phyloP scores from a whole-genome alignment of 2,329 filamentous ascomycete genomes.

The Fusarium siculi region DNA sequence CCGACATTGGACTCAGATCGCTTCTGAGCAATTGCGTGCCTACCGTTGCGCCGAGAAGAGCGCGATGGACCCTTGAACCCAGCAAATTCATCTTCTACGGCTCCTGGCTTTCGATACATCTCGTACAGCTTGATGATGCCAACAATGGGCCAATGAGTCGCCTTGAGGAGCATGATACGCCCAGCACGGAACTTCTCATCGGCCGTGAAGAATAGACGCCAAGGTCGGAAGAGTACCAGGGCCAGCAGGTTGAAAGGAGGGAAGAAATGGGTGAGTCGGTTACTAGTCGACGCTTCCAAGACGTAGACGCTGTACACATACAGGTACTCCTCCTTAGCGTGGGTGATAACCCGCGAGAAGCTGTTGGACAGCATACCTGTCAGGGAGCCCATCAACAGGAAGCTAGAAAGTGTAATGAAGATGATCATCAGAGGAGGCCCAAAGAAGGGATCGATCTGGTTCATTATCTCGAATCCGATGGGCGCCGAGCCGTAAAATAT shows the following conservation, averaged over 20 bases:
- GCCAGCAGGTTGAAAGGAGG: conserved; percentile 80
- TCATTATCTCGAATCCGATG: conserved; percentile 77
- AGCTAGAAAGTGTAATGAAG: conserved; percentile 81
- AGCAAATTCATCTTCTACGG: conserved; percentile 56
- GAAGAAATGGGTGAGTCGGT: conserved; percentile 75
- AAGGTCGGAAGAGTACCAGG: conserved; percentile 75
- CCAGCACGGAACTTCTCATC: conserved; percentile 70
- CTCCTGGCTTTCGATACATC: conserved; percentile 53
- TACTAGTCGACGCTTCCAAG: conserved; percentile 73
- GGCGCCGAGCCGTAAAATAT: conserved; percentile 84
- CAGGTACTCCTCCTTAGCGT: conserved; percentile 79
- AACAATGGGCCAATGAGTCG: conserved; percentile 75
- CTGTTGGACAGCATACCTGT: conserved; percentile 83
- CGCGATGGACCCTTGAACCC: conserved; percentile 60
- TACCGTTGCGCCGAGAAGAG: conserved; percentile 35
- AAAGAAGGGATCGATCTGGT: conserved; percentile 67
- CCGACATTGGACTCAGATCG: conserved; percentile 32
- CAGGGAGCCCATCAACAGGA: conserved; percentile 80
- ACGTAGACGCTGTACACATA: conserved; percentile 78
- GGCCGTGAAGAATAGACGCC: conserved; percentile 74
- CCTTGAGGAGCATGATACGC: conserved; percentile 70
- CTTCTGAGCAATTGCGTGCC: conserved; percentile 26
- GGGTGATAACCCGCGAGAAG: conserved; percentile 72
- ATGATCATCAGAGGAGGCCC: conserved; percentile 73
- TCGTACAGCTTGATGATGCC: conserved; percentile 77